These are phyloP conservation scores for Trametes versicolor DNA, from an alignment of 1,284 basidiomycete species.

Conservation along the genomic window DNA sequence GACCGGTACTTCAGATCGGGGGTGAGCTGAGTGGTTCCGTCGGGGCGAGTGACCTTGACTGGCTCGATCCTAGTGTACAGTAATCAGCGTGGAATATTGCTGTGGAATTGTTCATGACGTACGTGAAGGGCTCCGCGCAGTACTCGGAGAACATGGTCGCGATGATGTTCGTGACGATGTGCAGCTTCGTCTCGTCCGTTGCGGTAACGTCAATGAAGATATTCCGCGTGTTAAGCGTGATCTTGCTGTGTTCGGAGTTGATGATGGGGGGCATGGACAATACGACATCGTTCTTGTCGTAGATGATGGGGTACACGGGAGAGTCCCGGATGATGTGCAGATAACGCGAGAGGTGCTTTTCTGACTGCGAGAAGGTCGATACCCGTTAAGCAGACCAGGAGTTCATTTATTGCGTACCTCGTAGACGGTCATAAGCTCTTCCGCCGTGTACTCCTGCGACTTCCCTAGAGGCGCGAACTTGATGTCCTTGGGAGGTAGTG, in stretches of 20 bases:
- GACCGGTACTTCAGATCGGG: slow-evolving; percentile 83
- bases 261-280: slow-evolving; percentile 99
- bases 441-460: slow-evolving; percentile 77
- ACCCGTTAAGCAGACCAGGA: not conserved
- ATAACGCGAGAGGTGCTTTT: slow-evolving; percentile 92
- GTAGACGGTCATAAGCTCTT: slow-evolving; percentile 90
- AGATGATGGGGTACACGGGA: slow-evolving; percentile 98
- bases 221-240: slow-evolving; percentile 93
- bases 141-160: slow-evolving; percentile 99
- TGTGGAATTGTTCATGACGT: slow-evolving; percentile 43
- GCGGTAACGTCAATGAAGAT: slow-evolving; percentile 98
- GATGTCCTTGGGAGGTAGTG: slow-evolving; percentile 88
- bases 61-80: slow-evolving; percentile 82
- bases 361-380: slow-evolving; percentile 63
- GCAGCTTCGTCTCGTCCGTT: slow-evolving; percentile 97
- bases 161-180: slow-evolving; percentile 95
- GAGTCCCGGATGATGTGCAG: slow-evolving; percentile 95
- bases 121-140: slow-evolving; percentile 92
- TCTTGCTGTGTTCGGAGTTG: slow-evolving; percentile 98
- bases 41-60: slow-evolving; percentile 82
- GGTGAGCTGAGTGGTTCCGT: slow-evolving; percentile 81
- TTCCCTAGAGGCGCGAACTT: slow-evolving; percentile 90
- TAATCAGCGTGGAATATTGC: not conserved
- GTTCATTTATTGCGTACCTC: slow-evolving; percentile 65
- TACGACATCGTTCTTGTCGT: slow-evolving; percentile 88